Conservation (phyloP, 257 asterid genomes). For the Solanum sitiens region DNA sequence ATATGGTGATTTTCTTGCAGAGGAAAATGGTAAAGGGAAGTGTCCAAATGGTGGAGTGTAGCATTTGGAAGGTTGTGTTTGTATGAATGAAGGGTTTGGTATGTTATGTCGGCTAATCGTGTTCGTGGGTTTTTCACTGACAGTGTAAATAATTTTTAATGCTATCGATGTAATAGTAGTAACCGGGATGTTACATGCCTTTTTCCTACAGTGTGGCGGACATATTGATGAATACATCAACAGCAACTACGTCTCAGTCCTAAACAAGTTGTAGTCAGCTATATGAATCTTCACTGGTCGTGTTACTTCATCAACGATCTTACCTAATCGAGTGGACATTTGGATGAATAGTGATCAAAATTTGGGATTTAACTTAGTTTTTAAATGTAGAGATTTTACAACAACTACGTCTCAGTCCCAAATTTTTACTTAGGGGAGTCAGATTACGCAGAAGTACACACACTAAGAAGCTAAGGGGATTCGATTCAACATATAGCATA, state of each 20-base stretch:
- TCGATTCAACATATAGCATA: background rate
- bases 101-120: background rate
- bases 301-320: background rate
- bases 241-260: background rate
- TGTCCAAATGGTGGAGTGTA: background rate
- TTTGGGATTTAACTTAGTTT: background rate
- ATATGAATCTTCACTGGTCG: background rate
- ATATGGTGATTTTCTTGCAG: background rate
- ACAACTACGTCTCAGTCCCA: too few species aligned
- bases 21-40: background rate
- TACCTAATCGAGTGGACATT: background rate
- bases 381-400: background rate
- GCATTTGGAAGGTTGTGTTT: conserved; percentile 3
- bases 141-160: background rate
- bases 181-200: background rate
- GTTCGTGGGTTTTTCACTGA: background rate
- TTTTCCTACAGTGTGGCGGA: background rate
- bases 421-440: background rate
- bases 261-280: background rate
- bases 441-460: background rate
- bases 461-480: background rate
- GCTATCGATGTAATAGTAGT: background rate
- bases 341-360: background rate
- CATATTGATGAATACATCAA: background rate
- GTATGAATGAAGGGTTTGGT: conserved; percentile 3